Evolutionary conservation across 1,284 basidiomycete species (phyloP).

Genomic region (Ceratobasidium sp.): DNA sequence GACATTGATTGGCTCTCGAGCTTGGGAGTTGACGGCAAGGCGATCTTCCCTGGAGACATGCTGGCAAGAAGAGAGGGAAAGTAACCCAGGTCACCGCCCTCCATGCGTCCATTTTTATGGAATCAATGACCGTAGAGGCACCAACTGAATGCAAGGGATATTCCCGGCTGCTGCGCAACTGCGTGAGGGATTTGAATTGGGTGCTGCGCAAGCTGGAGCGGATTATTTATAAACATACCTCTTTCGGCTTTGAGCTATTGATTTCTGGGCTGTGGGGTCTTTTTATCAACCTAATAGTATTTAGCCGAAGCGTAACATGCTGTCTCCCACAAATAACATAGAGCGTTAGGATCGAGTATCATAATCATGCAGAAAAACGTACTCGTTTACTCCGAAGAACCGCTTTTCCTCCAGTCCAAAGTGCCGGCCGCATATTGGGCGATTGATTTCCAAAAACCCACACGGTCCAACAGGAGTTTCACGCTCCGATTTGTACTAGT

Average conservation of each 20-base stretch:
- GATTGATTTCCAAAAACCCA: no score
- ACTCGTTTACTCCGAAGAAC: no score
- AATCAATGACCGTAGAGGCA: not conserved
- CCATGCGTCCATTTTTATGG: not conserved
- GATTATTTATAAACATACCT: not conserved
- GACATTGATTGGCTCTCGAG: conserved; percentile 10
- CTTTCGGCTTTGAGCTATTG: not conserved
- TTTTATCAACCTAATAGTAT: no score
- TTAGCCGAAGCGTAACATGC: no score
- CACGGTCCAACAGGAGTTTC: no score
- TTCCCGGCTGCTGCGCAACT: conserved; percentile 21
- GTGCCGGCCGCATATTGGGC: no score
- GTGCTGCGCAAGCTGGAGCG: conserved; percentile 13
- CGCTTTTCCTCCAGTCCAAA: no score
- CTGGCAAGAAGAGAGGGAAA: not conserved
- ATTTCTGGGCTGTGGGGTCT: no score
- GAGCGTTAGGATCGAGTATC: no score
- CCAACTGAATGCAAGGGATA: not conserved
- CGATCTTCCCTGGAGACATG: conserved; percentile 13
- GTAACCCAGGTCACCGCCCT: not conserved
- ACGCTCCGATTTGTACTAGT: no score
- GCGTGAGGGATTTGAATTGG: conserved; percentile 23
- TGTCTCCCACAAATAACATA: no score
- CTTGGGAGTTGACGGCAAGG: conserved; percentile 10
- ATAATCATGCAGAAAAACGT: not conserved